phyloP scores from a whole-genome alignment of 371 early-diverging fungal genomes.

The Rhizopus arrhizus region DNA sequence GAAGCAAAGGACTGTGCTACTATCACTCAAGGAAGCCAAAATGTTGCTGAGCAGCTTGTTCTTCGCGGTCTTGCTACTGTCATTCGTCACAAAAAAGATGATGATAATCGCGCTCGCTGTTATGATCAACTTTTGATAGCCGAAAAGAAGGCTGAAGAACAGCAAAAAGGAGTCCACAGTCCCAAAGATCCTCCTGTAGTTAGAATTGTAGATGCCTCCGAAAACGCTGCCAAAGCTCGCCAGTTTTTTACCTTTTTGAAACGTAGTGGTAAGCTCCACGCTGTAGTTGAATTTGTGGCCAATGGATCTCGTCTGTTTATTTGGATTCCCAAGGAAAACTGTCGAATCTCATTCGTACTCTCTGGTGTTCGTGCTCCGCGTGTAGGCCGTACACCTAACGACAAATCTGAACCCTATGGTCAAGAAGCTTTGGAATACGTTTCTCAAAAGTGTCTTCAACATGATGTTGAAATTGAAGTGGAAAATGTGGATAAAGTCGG shows the following conservation, averaged over 20 bases:
- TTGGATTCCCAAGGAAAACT: constrained; percentile 83
- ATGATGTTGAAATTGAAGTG: constrained; percentile 88
- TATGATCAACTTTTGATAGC: constrained; percentile 88
- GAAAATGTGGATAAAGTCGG: constrained; percentile 89
- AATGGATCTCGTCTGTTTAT: constrained; percentile 85
- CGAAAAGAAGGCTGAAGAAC: constrained; percentile 74
- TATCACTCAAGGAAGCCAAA: constrained; percentile 63
- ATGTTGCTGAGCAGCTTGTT: constrained; percentile 80
- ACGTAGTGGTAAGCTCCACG: constrained; percentile 72
- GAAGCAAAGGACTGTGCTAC: constrained; percentile 91
- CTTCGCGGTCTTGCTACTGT: constrained; percentile 81
- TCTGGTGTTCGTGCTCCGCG: constrained; percentile 77
- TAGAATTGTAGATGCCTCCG: constrained; percentile 70
- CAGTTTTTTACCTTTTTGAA: constrained; percentile 83
- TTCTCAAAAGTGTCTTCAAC: constrained; percentile 73
- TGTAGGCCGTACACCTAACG: constrained; percentile 63
- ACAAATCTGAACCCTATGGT: constrained; percentile 87
- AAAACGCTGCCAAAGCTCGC: constrained; percentile 79
- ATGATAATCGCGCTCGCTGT: constrained; percentile 82
- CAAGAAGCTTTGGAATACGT: constrained; percentile 80
- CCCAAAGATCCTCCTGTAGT: constrained; percentile 74
- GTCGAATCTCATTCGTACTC: constrained; percentile 82
- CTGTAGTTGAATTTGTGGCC: constrained; percentile 86
- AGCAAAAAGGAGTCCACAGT: constrained; percentile 78
- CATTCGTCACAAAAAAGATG: constrained; percentile 84